A percentile compares a stretch with the other conserved stretches of the same genome.
Evolutionary conservation across 1,284 basidiomycete species (phyloP).

Genomic region (Gymnopus androsaceus): DNA sequence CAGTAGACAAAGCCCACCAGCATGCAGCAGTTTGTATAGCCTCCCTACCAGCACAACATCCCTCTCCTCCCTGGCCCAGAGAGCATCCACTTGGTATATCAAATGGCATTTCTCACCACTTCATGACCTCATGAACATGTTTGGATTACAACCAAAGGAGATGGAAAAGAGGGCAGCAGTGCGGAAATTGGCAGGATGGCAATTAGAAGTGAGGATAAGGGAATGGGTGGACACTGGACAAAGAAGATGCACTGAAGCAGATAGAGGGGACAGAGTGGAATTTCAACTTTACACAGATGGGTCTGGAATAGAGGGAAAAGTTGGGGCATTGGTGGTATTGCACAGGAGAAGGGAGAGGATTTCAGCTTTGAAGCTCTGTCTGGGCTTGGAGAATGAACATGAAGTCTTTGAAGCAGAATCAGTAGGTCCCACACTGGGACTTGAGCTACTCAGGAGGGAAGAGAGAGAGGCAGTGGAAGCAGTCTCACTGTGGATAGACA

Average conservation of each 20-base stretch:
- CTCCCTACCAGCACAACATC: not conserved
- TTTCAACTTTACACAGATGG: conserved; percentile 1
- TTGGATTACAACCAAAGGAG: not conserved
- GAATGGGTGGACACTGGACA: too few relatives aligned
- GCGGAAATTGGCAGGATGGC: not conserved
- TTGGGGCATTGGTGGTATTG: not conserved
- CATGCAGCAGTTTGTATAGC: not conserved
- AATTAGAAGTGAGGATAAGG: conserved; percentile 22
- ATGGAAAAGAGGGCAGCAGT: conserved; percentile 2
- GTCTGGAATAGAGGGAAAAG: not conserved
- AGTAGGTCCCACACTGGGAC: too few relatives aligned
- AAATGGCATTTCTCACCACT: not conserved
- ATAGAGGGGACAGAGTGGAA: not conserved
- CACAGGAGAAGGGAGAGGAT: too few relatives aligned
- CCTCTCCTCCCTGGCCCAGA: not conserved
- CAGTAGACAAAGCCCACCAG: not conserved
- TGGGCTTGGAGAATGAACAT: too few relatives aligned
- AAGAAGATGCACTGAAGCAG: conserved; percentile 23
- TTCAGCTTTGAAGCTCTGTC: too few relatives aligned
- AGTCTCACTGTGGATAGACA: too few relatives aligned
- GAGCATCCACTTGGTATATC: not conserved
- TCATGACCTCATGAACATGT: not conserved
- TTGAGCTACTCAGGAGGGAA: too few relatives aligned
- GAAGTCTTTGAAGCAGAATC: too few relatives aligned
- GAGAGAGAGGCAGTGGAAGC: too few relatives aligned